Evolutionary conservation across 306 rosid genomes (phyloP).

Genomic region (Cucurbita argyrosperma): DNA sequence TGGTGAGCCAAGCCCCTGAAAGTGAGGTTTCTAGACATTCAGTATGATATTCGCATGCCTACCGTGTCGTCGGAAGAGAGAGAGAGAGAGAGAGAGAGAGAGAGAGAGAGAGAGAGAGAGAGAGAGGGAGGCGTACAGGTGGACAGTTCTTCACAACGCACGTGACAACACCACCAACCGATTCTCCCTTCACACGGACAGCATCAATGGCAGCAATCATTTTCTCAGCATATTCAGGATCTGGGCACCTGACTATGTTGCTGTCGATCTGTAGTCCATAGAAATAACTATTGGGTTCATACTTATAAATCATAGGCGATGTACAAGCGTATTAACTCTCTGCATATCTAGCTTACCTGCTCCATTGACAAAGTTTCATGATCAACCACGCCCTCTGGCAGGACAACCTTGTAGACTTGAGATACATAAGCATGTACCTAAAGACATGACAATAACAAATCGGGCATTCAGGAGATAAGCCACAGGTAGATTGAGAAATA

Average conservation of each 20-base stretch:
- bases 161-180: constrained; percentile 85
- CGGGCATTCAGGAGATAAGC: not conserved
- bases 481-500: not conserved
- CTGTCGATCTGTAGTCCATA: constrained; percentile 55
- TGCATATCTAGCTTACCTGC: constrained; percentile 23
- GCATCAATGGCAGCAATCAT: constrained; percentile 85
- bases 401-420: constrained; percentile 74
- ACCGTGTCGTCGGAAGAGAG: not conserved
- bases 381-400: constrained; percentile 59
- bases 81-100: constrained; percentile 6
- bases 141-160: constrained; percentile 90
- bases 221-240: constrained; percentile 87
- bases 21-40: not conserved
- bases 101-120: constrained; percentile 8
- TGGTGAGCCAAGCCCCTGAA: constrained; percentile 95
- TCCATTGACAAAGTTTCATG: constrained; percentile 43
- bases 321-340: not conserved
- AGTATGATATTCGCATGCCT: not conserved
- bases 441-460: constrained; percentile 11
- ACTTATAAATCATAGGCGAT: not conserved
- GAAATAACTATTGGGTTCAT: not conserved
- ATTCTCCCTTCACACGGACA: constrained; percentile 78
- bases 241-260: constrained; percentile 90
- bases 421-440: constrained; percentile 93
- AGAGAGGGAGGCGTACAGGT: constrained; percentile 34